Base-by-base conservation (phyloP, 495 filamentous ascomycete species). In the Darksidea phi region DNA sequence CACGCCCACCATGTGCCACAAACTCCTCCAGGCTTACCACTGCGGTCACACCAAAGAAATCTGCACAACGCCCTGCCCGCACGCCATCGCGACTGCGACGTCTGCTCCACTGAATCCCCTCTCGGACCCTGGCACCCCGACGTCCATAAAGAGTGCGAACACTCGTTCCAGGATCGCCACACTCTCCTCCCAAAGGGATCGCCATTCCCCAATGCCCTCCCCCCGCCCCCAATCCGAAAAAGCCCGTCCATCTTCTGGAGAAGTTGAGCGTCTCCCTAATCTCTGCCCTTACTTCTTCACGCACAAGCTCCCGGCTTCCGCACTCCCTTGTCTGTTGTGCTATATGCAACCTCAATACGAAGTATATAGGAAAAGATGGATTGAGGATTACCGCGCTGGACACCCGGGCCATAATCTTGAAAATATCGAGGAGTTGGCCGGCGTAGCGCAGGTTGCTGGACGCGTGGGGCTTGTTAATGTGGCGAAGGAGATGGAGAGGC, bases 381-480 rank as follows among this genome's bases (percentile, higher is more conserved):
- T 56, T 1, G 18, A 48, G 6, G 59, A 45, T n/a, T 63, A 63
- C 34, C 10, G 51, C 1, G 32, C 34, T 2, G 18, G 25, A 45
- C 59, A 63, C 51, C 59, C 59, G 2, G 28, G 32, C 6, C n/a
- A 37, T 25, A 28, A 13, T 25, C 18, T 3, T n/a, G 17, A 50
- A 43, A 43, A 56, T 43, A 25, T 56, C 21, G 51, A 56, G 13
- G 10, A 15, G 23, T n/a, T 56, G 43, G 26, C 28, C 17, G 59
- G 59, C 1, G 36, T 63, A 3, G 36, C 17, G 15, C 20, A 46
- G 45, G 38, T 63, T 37, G 24, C 59, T 13, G 59, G 36, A 45
- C 1, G 52, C 20, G 45, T 49, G 17, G 51, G 59, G 15, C 25
- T 63, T 32, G 25, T 61, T 37, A 61, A 61, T 55, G 41, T 61